Evolutionary conservation across 2,329 filamentous ascomycete species (phyloP), one percentile per base, ranked within the genome.

Genomic region (Trichoderma sp.): DNA sequence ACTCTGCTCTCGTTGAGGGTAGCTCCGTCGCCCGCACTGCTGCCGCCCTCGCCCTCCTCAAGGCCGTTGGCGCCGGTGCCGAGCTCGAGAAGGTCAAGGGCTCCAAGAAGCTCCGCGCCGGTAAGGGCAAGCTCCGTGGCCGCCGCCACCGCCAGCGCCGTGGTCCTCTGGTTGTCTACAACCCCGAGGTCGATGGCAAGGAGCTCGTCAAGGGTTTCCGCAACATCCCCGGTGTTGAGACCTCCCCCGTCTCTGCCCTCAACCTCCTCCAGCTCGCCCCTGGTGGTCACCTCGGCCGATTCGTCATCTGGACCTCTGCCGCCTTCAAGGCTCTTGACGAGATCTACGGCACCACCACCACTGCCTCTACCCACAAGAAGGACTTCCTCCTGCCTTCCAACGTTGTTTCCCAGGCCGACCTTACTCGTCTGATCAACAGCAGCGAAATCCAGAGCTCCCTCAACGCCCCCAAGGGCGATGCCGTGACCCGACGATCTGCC

Each of bases 251-350:
- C 85, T 95, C 92, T 87, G 88, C 94, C 77, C 91, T 99, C 81
- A 98, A 98, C 91, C 95, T 98, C 81, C 94, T 99, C 84, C 96
- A 99, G 90, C 94, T 99, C 83, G 96, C 96, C 78, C 96, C 96
- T 79, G 96, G 96, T 90, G 97, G 96, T 81, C 96, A 99, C 88
- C 93, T 99, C 80, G 96, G 96, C 80, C 96, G 96, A 82, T 99
- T 99, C 91, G 90, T 99, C 85, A 90, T 99, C 90, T 99, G 96
- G 96, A 96, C 96, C 80, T 99, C 97, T 69, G 89, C 93, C 77
- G 96, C 96, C 76, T 98, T 99, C 90, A 91, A 94, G 86, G 93
- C 95, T 77, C 93, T 99, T 76, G 95, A 99, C 87, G 91, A 91
- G 85, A 92, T 99, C 89, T 99, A 99, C 89, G 95, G 95, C 84